A percentile compares a stretch with the other conserved stretches of the same genome.
phyloP scores from a whole-genome alignment of 179 eudicot genomes.

The Nepenthes alata region DNA sequence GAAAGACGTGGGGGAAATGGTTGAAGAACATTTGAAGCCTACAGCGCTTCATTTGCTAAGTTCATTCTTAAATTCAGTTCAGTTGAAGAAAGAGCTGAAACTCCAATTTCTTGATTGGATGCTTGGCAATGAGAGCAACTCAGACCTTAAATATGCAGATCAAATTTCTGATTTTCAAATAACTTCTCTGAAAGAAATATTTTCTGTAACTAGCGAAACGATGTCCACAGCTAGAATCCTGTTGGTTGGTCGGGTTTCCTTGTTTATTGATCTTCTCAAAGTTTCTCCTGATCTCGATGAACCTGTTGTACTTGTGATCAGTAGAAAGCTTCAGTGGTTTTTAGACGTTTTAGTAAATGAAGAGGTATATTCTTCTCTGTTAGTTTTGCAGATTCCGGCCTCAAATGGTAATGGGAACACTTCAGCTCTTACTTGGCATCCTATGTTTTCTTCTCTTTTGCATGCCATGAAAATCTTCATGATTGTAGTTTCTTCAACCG shows the following conservation, averaged over 20 bases:
- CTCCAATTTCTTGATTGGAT: slow-evolving; percentile 58
- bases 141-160: slow-evolving; percentile 12
- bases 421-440: slow-evolving; percentile 37
- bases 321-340: slow-evolving; percentile 62
- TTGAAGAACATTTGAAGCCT: slow-evolving; percentile 74
- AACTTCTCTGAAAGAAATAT: slow-evolving; percentile 25
- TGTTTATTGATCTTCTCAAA: slow-evolving; percentile 65
- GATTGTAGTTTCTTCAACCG: slow-evolving; percentile 42
- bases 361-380: slow-evolving; percentile 48
- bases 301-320: slow-evolving; percentile 37
- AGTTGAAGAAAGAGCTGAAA: slow-evolving; percentile 42
- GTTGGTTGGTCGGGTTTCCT: slow-evolving; percentile 38
- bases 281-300: slow-evolving; percentile 54
- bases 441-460: slow-evolving; percentile 38
- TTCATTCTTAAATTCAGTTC: slow-evolving; percentile 60
- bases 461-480: slow-evolving; percentile 72
- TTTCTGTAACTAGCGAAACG: slow-evolving; percentile 32
- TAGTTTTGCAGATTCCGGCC: slow-evolving; percentile 39
- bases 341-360: slow-evolving; percentile 42
- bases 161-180: slow-evolving; percentile 12
- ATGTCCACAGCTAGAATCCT: slow-evolving; percentile 34
- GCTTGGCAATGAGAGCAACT: slow-evolving; percentile 25
- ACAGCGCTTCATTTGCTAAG: slow-evolving; percentile 64
- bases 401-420: slow-evolving; percentile 37
- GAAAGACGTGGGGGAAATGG: slow-evolving; percentile 50